phyloP scores from a whole-genome alignment of 2,329 filamentous ascomycete species.

The Clonostachys chloroleuca region DNA sequence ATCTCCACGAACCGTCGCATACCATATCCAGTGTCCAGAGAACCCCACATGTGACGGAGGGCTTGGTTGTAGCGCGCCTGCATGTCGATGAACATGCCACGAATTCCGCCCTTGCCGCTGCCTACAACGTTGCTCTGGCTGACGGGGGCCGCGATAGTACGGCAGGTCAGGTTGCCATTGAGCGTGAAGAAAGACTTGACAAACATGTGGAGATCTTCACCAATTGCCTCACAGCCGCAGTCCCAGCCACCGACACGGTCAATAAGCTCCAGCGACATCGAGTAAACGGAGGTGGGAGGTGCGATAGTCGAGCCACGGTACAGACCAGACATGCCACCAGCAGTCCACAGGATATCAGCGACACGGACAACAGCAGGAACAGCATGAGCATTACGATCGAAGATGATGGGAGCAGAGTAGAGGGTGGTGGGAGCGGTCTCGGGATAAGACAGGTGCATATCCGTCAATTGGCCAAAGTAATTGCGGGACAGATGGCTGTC shows the following conservation, averaged over 20 bases:
- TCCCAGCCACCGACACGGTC: constrained; percentile 72
- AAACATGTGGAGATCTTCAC: constrained; percentile 75
- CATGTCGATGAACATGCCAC: constrained; percentile 52
- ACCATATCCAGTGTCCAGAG: constrained; percentile 64
- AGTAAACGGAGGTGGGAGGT: constrained; percentile 72
- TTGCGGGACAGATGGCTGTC: constrained; percentile 66
- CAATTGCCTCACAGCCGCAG: constrained; percentile 65
- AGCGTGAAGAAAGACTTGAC: constrained; percentile 74
- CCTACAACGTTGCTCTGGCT: constrained; percentile 70
- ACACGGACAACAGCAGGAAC: constrained; percentile 66
- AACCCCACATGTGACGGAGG: constrained; percentile 72
- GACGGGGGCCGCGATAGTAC: constrained; percentile 62
- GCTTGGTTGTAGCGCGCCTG: constrained; percentile 67
- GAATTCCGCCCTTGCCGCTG: constrained; percentile 46
- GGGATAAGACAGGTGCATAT: constrained; percentile 56
- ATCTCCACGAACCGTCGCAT: constrained; percentile 53
- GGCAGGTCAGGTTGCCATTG: constrained; percentile 62
- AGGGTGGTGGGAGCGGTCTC: constrained; percentile 58
- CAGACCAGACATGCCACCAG: constrained; percentile 65
- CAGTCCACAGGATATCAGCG: constrained; percentile 69
- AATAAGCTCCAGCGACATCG: constrained; percentile 60
- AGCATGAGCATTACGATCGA: constrained; percentile 67
- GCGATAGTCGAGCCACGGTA: constrained; percentile 60
- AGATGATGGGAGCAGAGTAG: constrained; percentile 68
- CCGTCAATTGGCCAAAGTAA: constrained; percentile 62